phyloP scores from a whole-genome alignment of 371 early-diverging fungal species.

The Polyrhizophydium stewartii region DNA sequence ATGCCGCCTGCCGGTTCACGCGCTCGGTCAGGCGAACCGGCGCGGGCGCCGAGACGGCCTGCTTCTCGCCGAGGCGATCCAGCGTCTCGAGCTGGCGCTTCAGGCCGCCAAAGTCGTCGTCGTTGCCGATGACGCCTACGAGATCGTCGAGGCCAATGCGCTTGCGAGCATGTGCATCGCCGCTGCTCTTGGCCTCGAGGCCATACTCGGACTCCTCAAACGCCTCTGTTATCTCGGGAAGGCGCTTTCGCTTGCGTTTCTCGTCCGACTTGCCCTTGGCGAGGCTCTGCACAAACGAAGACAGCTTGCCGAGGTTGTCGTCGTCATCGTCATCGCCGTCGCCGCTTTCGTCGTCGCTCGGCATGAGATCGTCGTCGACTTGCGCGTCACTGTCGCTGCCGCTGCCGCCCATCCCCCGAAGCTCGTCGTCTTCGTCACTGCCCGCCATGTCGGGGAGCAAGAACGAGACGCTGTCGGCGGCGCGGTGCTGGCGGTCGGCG shows the following conservation, averaged over 20 bases:
- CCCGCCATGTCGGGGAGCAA: background rate
- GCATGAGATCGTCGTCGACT: background rate
- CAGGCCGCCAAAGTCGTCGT: constrained; percentile 52
- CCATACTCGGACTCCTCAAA: constrained; percentile 77
- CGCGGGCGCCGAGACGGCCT: constrained; percentile 70
- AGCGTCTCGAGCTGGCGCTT: constrained; percentile 60
- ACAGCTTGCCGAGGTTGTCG: constrained; percentile 9
- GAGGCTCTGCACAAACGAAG: constrained; percentile 10
- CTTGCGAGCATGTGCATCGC: constrained; percentile 1
- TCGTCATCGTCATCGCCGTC: constrained; percentile 11
- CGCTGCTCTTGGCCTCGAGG: constrained; percentile 43
- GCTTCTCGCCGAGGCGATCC: constrained; percentile 38
- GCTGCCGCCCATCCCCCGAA: too few relatives aligned
- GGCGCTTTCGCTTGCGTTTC: constrained; percentile 35
- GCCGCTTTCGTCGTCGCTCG: constrained; percentile 3
- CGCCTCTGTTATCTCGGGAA: constrained; percentile 66
- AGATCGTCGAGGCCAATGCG: constrained; percentile 74
- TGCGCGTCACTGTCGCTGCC: too few relatives aligned
- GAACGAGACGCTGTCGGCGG: background rate
- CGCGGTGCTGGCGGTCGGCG: constrained; percentile 2
- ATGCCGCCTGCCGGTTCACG: constrained; percentile 81
- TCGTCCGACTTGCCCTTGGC: constrained; percentile 3
- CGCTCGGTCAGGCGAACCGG: constrained; percentile 79
- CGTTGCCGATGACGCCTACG: constrained; percentile 60
- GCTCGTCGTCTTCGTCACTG: background rate